phyloP scores from a whole-genome alignment of 495 filamentous ascomycete genomes.

The Xanthoparmelia taractica region DNA sequence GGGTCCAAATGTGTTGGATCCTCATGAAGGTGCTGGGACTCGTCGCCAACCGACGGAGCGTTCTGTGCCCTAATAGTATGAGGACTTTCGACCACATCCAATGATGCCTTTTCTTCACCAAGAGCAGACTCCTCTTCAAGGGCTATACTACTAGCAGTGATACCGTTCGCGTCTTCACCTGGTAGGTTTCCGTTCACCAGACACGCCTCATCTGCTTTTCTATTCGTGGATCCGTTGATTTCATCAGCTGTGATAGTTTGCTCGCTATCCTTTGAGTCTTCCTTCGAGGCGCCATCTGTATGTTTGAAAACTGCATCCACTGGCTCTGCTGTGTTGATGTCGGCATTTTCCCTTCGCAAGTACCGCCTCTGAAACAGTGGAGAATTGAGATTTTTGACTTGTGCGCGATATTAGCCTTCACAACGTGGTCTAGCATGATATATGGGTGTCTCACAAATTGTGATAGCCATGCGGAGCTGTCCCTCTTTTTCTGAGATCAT shows the following conservation, averaged over 20 bases:
- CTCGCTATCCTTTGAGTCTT: neutral
- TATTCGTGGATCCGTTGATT: neutral
- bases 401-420: neutral
- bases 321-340: neutral
- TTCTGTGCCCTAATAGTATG: neutral
- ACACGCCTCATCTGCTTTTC: neutral
- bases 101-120: neutral
- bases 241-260: neutral
- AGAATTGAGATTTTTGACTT: neutral
- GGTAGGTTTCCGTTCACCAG: neutral
- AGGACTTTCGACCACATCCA: neutral
- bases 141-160: neutral
- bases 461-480: constrained; percentile 7
- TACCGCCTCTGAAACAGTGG: constrained; percentile 1
- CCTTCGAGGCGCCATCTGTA: neutral
- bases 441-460: neutral
- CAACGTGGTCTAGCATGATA: neutral
- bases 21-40: neutral
- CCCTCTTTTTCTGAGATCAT: neutral
- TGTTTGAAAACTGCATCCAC: neutral
- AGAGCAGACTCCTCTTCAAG: neutral
- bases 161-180: neutral
- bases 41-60: neutral
- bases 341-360: neutral
- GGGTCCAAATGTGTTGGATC: neutral